A percentile compares a stretch with the other conserved stretches of the same genome.
Conservation (phyloP, 371 early-diverging fungal species). For the Rhizopus sp. region DNA sequence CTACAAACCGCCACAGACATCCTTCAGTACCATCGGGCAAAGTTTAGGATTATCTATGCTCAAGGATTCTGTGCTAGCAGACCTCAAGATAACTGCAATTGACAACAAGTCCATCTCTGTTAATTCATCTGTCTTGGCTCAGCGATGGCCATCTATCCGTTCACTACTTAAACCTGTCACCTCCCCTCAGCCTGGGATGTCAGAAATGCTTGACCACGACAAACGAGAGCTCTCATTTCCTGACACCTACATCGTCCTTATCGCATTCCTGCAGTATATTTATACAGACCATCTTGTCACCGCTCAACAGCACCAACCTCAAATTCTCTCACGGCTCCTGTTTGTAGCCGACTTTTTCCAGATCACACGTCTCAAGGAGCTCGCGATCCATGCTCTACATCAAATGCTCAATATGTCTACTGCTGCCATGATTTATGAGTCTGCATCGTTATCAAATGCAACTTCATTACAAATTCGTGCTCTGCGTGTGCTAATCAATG, state of each 20-base stretch:
- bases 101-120: constrained; percentile 58
- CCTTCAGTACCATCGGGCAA: constrained; percentile 37
- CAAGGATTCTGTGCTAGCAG: constrained; percentile 55
- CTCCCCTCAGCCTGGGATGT: constrained; percentile 11
- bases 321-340: constrained; percentile 59
- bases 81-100: constrained; percentile 53
- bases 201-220: constrained; percentile 9
- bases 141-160: constrained; percentile 63
- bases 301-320: constrained; percentile 53
- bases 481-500: constrained; percentile 47
- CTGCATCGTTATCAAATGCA: constrained; percentile 51
- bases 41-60: constrained; percentile 62
- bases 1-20: constrained; percentile 41
- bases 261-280: constrained; percentile 64
- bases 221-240: constrained; percentile 43
- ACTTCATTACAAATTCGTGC: constrained; percentile 57
- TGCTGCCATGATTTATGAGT: constrained; percentile 62
- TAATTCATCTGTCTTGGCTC: constrained; percentile 65
- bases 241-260: constrained; percentile 55
- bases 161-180: constrained; percentile 21
- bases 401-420: constrained; percentile 60
- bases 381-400: constrained; percentile 54
- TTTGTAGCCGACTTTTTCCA: constrained; percentile 57
- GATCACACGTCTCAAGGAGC: constrained; percentile 56
- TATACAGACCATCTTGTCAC: constrained; percentile 68